Evolutionary conservation across 768 basidiomycete species (phyloP).

Genomic region (Cytidiella melzeri): DNA sequence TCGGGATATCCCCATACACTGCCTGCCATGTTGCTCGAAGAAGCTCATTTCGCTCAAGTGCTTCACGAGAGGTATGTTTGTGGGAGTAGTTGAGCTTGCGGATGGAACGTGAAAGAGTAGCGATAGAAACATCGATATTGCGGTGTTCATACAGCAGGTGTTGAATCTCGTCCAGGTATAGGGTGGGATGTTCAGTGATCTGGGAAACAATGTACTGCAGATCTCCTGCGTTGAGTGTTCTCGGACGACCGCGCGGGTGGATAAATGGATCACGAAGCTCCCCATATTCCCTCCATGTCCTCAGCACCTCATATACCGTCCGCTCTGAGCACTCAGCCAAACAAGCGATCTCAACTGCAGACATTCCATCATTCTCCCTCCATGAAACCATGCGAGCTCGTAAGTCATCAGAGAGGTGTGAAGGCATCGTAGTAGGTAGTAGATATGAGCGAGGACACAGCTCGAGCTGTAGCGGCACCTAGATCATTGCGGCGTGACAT

Average conservation of each 20-base stretch:
- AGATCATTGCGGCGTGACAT: no score
- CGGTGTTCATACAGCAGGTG: slow-evolving; percentile 15
- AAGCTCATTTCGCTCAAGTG: slow-evolving; percentile 27
- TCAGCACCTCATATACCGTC: no score
- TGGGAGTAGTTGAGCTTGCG: slow-evolving; percentile 15
- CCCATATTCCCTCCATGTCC: no score
- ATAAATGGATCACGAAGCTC: not conserved
- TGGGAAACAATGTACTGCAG: slow-evolving; percentile 18
- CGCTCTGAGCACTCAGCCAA: no score
- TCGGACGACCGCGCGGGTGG: slow-evolving; percentile 11
- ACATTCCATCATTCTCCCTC: no score
- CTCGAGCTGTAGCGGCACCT: no score
- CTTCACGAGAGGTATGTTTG: slow-evolving; percentile 22
- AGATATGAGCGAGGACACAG: no score
- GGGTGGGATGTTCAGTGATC: slow-evolving; percentile 18
- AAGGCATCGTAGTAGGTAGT: no score
- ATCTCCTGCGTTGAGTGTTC: slow-evolving; percentile 17
- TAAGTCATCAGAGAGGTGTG: no score
- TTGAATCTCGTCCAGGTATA: slow-evolving; percentile 32
- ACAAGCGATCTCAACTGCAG: no score
- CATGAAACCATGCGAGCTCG: no score
- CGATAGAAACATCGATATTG: slow-evolving; percentile 22
- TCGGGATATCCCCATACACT: slow-evolving; percentile 17
- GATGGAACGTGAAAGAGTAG: slow-evolving; percentile 25
- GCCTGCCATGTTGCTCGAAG: slow-evolving; percentile 21